Evolutionary conservation across 2,329 filamentous ascomycete species (phyloP).

Genomic region (Curvularia hawaiiensis): DNA sequence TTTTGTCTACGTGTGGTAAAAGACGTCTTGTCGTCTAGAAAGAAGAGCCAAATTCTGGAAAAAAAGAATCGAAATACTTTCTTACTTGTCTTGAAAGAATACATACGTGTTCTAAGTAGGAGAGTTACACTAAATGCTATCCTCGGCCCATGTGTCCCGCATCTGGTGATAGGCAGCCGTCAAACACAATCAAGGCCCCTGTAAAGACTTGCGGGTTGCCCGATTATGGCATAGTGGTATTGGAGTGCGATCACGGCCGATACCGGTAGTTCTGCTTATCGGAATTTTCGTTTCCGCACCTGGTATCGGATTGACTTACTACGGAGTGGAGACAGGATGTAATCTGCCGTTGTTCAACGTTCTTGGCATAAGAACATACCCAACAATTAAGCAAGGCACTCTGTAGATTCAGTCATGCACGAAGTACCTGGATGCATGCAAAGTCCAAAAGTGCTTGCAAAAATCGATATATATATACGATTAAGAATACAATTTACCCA

Average conservation of each 20-base stretch:
- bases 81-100: not conserved
- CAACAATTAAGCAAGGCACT: not conserved
- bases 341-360: not conserved
- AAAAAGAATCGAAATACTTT: not conserved
- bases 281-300: conserved; percentile 1
- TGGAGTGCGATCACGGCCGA: conserved; percentile 4
- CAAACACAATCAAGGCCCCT: not conserved
- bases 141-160: conserved; percentile 2
- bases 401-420: not conserved
- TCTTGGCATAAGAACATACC: not conserved
- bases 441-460: not conserved
- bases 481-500: not conserved
- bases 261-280: conserved; percentile 8
- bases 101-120: not conserved
- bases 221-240: not conserved
- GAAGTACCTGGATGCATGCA: not conserved
- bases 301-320: no score
- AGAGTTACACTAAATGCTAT: not conserved
- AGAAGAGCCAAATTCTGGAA: not conserved
- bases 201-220: conserved; percentile 3
- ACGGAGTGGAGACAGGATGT: not conserved
- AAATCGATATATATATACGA: not conserved
- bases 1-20: not conserved
- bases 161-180: conserved; percentile 1
- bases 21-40: no score